Conservation (phyloP, 225 moss, liverwort and hornwort genomes). For the Climacium dendroides region DNA sequence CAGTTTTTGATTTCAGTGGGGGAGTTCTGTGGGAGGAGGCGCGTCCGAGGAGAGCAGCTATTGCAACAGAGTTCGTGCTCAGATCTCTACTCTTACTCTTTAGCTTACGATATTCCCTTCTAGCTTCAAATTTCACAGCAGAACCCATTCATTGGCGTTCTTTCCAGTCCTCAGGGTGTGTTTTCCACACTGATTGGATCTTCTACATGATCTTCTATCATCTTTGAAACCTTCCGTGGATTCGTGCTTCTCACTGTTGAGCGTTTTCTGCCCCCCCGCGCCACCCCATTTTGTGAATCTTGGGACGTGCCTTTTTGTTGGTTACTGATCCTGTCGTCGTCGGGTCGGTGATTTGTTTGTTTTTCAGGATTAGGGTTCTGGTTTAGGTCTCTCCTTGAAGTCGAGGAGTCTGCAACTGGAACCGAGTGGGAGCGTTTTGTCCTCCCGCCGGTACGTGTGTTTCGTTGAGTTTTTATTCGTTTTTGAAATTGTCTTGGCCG, state of each 20-base stretch:
- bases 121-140: neutral
- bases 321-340: neutral
- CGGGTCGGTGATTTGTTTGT: neutral
- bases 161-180: neutral
- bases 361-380: slow-evolving; percentile 21
- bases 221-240: neutral
- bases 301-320: neutral
- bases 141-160: neutral
- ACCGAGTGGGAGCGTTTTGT: neutral
- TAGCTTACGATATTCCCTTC: too few relatives aligned
- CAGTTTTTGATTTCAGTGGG: neutral
- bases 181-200: neutral
- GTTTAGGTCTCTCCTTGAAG: neutral
- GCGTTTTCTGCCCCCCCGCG: accelerated
- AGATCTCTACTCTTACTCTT: neutral
- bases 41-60: neutral
- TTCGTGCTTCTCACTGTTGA: neutral
- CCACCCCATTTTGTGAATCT: neutral
- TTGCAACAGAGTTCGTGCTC: neutral
- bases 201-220: neutral
- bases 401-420: neutral
- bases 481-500: neutral
- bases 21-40: neutral
- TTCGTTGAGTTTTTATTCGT: too few relatives aligned
- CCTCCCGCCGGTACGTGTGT: neutral